Conservation (phyloP, 495 filamentous ascomycete genomes). For the Aspergillus homomorphus region DNA sequence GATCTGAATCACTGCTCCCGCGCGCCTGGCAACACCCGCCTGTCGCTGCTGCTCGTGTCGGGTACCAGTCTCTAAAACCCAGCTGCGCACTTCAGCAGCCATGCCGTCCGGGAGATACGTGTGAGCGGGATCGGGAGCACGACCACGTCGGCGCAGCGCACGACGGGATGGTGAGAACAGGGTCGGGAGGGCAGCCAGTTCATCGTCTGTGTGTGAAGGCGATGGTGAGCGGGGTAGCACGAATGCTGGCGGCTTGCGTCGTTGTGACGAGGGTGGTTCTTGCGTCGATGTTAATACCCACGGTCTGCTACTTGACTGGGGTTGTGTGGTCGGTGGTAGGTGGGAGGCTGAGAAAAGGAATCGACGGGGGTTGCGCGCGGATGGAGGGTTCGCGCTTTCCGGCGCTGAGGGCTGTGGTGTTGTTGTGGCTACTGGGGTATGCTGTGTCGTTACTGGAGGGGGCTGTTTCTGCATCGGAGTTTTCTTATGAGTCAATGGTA, state of each 20-base stretch:
- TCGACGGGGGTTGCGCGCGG: slow-evolving; percentile 28
- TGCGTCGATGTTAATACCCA: slow-evolving; percentile 11
- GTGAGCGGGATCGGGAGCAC: slow-evolving; percentile 20
- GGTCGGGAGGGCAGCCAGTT: slow-evolving; percentile 25
- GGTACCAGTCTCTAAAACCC: slow-evolving; percentile 42
- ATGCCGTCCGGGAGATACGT: slow-evolving; percentile 40
- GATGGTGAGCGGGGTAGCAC: slow-evolving; percentile 42
- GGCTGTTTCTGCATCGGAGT: slow-evolving; percentile 3
- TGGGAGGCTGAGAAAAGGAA: slow-evolving; percentile 25
- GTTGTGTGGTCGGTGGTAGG: slow-evolving; percentile 21
- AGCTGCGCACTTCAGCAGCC: slow-evolving; percentile 42
- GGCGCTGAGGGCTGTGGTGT: slow-evolving; percentile 20
- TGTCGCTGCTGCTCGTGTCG: slow-evolving; percentile 28
- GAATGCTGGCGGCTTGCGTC: slow-evolving; percentile 33
- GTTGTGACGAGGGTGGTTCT: slow-evolving; percentile 18
- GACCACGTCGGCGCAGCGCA: slow-evolving; percentile 32
- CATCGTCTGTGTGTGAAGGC: slow-evolving; percentile 22
- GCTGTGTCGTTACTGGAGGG: background rate
- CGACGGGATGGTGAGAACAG: slow-evolving; percentile 43
- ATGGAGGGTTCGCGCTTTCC: slow-evolving; percentile 22
- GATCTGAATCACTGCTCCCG: slow-evolving; percentile 18
- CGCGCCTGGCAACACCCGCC: background rate
- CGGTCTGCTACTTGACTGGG: slow-evolving; percentile 17
- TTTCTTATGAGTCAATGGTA: background rate
- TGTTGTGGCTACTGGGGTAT: slow-evolving; percentile 10